phyloP scores from a whole-genome alignment of 139 green algal species.

The Auxenochlorella pyrenoidosa region DNA sequence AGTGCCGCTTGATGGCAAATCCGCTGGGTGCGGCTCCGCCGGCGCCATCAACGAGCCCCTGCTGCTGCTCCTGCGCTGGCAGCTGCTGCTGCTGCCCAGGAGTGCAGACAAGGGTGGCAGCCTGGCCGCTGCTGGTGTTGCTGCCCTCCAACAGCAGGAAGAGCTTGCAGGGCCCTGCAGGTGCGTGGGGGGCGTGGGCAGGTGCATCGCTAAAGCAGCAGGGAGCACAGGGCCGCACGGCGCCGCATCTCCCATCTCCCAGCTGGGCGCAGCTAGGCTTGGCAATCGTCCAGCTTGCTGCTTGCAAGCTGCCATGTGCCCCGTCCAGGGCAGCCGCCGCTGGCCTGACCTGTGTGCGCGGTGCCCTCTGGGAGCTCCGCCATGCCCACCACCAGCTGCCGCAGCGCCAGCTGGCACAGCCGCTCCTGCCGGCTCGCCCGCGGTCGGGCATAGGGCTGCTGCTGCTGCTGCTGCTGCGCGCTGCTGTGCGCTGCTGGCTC shows the following conservation, averaged over 20 bases:
- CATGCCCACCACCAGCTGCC: constrained; percentile 17
- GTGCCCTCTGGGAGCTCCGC: constrained; percentile 26
- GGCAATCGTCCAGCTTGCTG: too few species aligned
- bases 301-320: not conserved
- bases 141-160: constrained; percentile 24
- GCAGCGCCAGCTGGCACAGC: constrained; percentile 27
- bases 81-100: not conserved
- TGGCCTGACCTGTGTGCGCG: constrained; percentile 10
- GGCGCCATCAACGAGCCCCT: not conserved
- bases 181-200: not conserved
- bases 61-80: not conserved
- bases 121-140: not conserved
- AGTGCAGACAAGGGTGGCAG: not conserved
- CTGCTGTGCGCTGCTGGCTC: not conserved
- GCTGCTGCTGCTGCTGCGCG: constrained; percentile 3
- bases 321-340: not conserved
- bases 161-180: constrained; percentile 23
- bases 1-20: constrained; percentile 19
- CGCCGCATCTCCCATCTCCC: not conserved
- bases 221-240: not conserved
- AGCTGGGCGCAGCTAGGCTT: not conserved
- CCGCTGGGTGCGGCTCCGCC: not conserved
- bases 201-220: too few species aligned
- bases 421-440: not conserved
- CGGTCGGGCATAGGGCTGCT: not conserved